Base-by-base conservation (phyloP, 495 filamentous ascomycete genomes). In the Tetracladium setigerum region DNA sequence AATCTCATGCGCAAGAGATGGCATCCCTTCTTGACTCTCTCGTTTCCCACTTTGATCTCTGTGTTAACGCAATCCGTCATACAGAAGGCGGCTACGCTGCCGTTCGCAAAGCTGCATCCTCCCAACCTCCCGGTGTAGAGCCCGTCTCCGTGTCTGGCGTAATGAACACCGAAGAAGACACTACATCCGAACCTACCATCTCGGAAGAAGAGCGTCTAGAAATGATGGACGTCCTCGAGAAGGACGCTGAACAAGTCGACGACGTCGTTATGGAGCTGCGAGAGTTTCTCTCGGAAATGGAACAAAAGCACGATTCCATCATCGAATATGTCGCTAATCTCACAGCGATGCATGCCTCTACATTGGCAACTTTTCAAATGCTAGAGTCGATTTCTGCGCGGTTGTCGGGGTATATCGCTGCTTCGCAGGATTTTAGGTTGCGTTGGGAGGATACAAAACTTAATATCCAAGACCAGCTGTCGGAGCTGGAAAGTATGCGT, bases 31-130 rank as follows among this genome's bases (percentile, higher is more conserved):
- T 98, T 1, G 79, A 91, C 53, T 85, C 83, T 2, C 71, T 98
- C 16, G 89, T 87, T n/a, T 72, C 72, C 12, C 94, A 98, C 65
- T 97, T 95, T 56, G 92, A 98, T 64, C 80, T 94, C 46, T 98
- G 92, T 58, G 87, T 92, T 16, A 89, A 81, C 3, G 94, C 94
- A 0, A 82, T 97, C 24, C 86, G 88, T 53, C 85, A 91, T 49
- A 95, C 91, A 1, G 90, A 97, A 68, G 92, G 90, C 18, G 89
- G 89, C 11, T 80, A 77, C 16, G 83, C 83, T 14, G 88, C 87
- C 5, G 76, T 82, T 31, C 67, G 70, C 30, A 72, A 70, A 50
- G 73, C 72, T 13, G 75, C 74, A 30, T 77, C 82, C 44, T 74
- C 74, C 3, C 75, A 83, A 51, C 74, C 78, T 53, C 79, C 79